Evolutionary conservation across 1,284 basidiomycete genomes (phyloP).

Genomic region (Ceratobasidium sp.): DNA sequence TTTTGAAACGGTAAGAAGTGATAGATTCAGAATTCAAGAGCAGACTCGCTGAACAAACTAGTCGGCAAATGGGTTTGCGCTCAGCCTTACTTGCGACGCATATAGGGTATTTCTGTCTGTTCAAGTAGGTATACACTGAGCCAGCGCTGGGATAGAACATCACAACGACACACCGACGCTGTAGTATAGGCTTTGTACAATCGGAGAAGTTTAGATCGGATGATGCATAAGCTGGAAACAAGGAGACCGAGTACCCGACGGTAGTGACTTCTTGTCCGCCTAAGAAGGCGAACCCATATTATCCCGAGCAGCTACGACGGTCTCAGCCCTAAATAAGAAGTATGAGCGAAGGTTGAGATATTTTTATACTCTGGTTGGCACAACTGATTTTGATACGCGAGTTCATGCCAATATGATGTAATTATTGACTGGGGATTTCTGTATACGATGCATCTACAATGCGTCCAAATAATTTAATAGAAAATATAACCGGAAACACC

Average conservation of each 20-base stretch:
- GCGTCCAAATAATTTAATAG: no score
- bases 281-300: conserved; percentile 60
- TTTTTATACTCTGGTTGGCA: no score
- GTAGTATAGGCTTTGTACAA: conserved; percentile 64
- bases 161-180: conserved; percentile 53
- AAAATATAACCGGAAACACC: no score
- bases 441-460: no score
- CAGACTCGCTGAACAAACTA: conserved; percentile 56
- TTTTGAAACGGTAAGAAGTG: no score
- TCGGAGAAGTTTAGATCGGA: conserved; percentile 64
- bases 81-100: conserved; percentile 68
- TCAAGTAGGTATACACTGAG: conserved; percentile 38
- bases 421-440: no score
- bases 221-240: conserved; percentile 75
- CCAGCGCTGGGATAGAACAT: background rate
- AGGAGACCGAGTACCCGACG: conserved; percentile 58
- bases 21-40: no score
- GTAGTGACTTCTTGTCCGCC: conserved; percentile 61
- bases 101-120: conserved; percentile 61
- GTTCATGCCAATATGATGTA: no score
- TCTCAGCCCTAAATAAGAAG: conserved; percentile 59
- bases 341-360: background rate
- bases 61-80: conserved; percentile 64
- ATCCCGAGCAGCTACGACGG: conserved; percentile 59
- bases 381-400: no score